Conservation (phyloP, 73 alveolate genomes). For the Paramecium caudatum region DNA sequence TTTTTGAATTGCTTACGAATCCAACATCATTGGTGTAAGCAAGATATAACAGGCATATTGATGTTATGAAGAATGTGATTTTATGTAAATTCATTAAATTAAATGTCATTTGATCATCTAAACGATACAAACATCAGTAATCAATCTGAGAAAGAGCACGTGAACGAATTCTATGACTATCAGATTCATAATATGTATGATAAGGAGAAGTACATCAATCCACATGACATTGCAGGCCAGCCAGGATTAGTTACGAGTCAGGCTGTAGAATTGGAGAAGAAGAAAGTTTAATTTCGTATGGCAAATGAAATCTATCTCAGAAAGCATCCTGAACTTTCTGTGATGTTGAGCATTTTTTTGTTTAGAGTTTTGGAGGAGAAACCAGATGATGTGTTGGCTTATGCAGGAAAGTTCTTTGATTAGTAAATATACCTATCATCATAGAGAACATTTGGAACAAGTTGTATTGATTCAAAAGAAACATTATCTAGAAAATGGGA, state of each 20-base stretch:
- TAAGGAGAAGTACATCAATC: slow-evolving; percentile 73
- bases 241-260: slow-evolving; percentile 69
- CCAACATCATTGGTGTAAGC: slow-evolving; percentile 16
- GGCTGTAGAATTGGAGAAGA: slow-evolving; percentile 72
- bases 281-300: slow-evolving; percentile 75
- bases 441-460: slow-evolving; percentile 67
- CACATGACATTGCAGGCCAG: slow-evolving; percentile 78
- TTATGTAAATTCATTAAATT: neutral
- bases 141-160: slow-evolving; percentile 66
- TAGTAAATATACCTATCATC: slow-evolving; percentile 8
- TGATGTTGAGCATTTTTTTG: slow-evolving; percentile 62
- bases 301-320: slow-evolving; percentile 73
- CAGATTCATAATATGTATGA: slow-evolving; percentile 73
- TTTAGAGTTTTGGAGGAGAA: slow-evolving; percentile 77
- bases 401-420: slow-evolving; percentile 77
- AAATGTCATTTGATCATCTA: slow-evolving; percentile 64
- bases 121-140: slow-evolving; percentile 31
- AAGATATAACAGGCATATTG: neutral
- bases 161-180: slow-evolving; percentile 47
- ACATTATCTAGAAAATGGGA: slow-evolving; percentile 71
- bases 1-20: slow-evolving; percentile 54
- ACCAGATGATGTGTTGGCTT: slow-evolving; percentile 72
- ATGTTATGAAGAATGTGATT: neutral
- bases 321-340: slow-evolving; percentile 74
- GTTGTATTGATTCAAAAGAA: slow-evolving; percentile 63